Conservation (phyloP, 768 basidiomycete genomes). For the Zangia roseola region DNA sequence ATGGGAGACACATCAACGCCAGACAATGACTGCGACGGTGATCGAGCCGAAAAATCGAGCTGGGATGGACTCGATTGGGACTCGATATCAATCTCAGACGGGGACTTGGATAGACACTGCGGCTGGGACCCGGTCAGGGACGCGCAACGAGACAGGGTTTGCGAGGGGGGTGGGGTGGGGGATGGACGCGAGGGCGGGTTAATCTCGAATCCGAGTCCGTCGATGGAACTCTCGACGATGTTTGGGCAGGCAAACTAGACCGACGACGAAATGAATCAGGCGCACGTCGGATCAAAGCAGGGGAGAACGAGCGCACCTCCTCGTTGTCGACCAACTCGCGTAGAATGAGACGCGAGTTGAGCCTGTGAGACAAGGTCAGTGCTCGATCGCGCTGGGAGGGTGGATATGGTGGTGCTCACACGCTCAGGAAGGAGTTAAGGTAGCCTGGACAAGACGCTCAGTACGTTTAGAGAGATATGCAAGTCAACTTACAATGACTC, state of each 20-base stretch:
- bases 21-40: neutral
- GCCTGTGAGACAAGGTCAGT: slow-evolving; percentile 8
- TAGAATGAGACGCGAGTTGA: slow-evolving; percentile 29
- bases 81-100: neutral
- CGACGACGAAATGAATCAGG: neutral
- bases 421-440: slow-evolving; percentile 38
- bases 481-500: slow-evolving; percentile 32
- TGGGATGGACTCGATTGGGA: neutral
- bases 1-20: slow-evolving; percentile 11
- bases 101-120: neutral
- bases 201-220: slow-evolving; percentile 21
- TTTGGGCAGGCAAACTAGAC: slow-evolving; percentile 25
- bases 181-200: slow-evolving; percentile 13
- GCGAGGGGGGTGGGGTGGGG: neutral
- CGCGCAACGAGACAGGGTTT: too few species aligned
- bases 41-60: neutral
- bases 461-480: neutral
- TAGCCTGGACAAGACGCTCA: slow-evolving; percentile 24
- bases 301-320: slow-evolving; percentile 13
- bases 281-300: neutral
- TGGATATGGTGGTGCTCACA: slow-evolving; percentile 23
- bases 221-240: slow-evolving; percentile 22
- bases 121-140: too few species aligned
- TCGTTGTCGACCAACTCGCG: slow-evolving; percentile 29
- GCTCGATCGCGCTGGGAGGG: neutral